phyloP scores from a whole-genome alignment of 2,329 filamentous ascomycete genomes.

The Diaporthe australafricana region DNA sequence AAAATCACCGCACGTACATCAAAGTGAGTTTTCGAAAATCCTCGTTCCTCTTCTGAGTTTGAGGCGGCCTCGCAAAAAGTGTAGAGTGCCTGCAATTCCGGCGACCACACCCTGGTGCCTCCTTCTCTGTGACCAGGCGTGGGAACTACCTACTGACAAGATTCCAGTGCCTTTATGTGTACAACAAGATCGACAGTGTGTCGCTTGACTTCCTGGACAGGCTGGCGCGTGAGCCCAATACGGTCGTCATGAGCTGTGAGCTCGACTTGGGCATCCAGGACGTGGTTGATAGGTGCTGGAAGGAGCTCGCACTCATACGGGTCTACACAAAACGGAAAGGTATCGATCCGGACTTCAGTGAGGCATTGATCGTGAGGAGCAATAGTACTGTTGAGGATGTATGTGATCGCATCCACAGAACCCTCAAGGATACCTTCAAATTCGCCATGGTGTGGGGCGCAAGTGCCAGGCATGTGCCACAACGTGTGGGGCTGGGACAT shows the following conservation, averaged over 20 bases:
- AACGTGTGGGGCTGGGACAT: constrained; percentile 90
- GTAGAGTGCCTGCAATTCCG: not conserved
- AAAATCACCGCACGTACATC: constrained; percentile 98
- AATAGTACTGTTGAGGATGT: constrained; percentile 96
- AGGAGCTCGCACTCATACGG: constrained; percentile 88
- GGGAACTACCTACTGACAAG: not conserved
- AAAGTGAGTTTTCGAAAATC: constrained; percentile 48
- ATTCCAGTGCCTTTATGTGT: constrained; percentile 84
- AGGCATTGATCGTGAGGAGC: constrained; percentile 91
- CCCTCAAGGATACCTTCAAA: constrained; percentile 98
- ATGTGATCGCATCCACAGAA: constrained; percentile 93
- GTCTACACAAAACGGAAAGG: constrained; percentile 98
- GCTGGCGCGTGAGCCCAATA: constrained; percentile 91
- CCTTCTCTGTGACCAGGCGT: not conserved
- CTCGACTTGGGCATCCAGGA: constrained; percentile 92
- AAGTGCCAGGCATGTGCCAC: constrained; percentile 93
- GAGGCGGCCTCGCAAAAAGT: not conserved
- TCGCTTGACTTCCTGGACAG: constrained; percentile 93
- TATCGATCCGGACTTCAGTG: constrained; percentile 85
- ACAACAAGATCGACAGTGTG: constrained; percentile 99
- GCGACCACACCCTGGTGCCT: no score
- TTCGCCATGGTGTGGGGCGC: constrained; percentile 98
- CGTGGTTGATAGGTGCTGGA: constrained; percentile 95
- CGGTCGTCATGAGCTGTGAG: constrained; percentile 97
- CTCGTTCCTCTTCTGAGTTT: no score